phyloP scores from a whole-genome alignment of 371 early-diverging fungal species.

The Phascolomyces articulosus region DNA sequence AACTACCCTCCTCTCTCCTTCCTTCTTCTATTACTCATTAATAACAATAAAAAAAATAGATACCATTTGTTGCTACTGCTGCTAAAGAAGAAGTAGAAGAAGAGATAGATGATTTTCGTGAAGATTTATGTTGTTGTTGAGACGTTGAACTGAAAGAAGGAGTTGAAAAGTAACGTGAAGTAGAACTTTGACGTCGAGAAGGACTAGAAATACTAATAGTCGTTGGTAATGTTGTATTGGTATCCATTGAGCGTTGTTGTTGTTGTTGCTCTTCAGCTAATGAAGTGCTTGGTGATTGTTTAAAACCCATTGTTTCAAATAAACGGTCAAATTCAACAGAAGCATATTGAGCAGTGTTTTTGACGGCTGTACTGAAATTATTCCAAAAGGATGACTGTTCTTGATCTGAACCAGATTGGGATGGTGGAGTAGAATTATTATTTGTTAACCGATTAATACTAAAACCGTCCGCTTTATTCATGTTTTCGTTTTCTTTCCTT shows the following conservation, averaged over 20 bases:
- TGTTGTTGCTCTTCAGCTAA: background rate
- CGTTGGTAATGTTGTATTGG: too few relatives aligned
- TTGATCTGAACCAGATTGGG: background rate
- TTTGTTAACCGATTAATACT: background rate
- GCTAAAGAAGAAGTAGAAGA: too few relatives aligned
- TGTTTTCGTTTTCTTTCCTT: background rate
- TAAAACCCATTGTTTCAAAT: conserved; percentile 13
- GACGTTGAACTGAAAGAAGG: too few relatives aligned
- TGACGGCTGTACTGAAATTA: background rate
- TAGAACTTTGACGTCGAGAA: too few relatives aligned
- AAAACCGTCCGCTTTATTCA: conserved; percentile 8
- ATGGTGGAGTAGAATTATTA: background rate
- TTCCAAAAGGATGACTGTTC: conserved; percentile 3
- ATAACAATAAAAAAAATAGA: too few relatives aligned
- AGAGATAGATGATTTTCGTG: too few relatives aligned
- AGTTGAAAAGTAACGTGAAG: too few relatives aligned
- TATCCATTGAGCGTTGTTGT: background rate
- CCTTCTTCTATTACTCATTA: too few relatives aligned
- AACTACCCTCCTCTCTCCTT: too few relatives aligned
- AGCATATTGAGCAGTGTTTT: conserved; percentile 14
- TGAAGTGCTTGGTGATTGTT: background rate
- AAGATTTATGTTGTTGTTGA: too few relatives aligned
- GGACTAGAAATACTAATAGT: too few relatives aligned
- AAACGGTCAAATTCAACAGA: conserved; percentile 17
- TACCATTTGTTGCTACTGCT: too few relatives aligned